phyloP scores from a whole-genome alignment of 164 flowering plant genomes.

The grape (Vitis vinifera) region ASM3070453v1 NC_081810.1:21319501-21320000 shows the following conservation, averaged over 20 bases:
- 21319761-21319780: slow-evolving; percentile 55
- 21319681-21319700: slow-evolving; percentile 65
- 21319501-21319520: slow-evolving; percentile 88
- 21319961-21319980: slow-evolving; percentile 83
- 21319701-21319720: slow-evolving; percentile 69
- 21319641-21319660: slow-evolving; percentile 65
- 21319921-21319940: slow-evolving; percentile 68
- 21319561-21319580: slow-evolving; percentile 40
- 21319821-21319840: slow-evolving; percentile 52
- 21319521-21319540: slow-evolving; percentile 96
- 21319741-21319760: slow-evolving; percentile 64
- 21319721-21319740: slow-evolving; percentile 65
- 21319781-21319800: slow-evolving; percentile 81
- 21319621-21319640: slow-evolving; percentile 64
- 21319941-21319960: slow-evolving; percentile 72
- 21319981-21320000: slow-evolving; percentile 61
- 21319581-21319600: slow-evolving; percentile 81
- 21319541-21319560: slow-evolving; percentile 77
- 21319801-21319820: slow-evolving; percentile 68
- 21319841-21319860: slow-evolving; percentile 60
- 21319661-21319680: slow-evolving; percentile 66
- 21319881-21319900: slow-evolving; percentile 83
- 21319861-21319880: slow-evolving; percentile 61
- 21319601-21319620: slow-evolving; percentile 72
- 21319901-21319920: slow-evolving; percentile 85